phyloP scores from a whole-genome alignment of 441 rosid genomes.

The Melastoma candidum region DNA sequence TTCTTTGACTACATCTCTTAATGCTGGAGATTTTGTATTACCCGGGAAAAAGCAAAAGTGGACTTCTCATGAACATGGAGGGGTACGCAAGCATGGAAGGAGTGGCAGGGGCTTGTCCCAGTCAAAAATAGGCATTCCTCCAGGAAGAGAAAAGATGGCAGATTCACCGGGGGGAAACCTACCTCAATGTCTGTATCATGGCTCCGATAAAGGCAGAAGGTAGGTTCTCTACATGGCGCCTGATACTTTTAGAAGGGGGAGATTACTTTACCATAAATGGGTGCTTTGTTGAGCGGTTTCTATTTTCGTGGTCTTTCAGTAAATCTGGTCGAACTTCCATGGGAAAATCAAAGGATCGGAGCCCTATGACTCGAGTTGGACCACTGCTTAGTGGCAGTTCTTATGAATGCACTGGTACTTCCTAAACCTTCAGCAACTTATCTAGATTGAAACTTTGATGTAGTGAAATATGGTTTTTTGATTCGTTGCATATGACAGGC shows the following conservation, averaged over 20 bases:
- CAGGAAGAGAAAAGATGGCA: constrained; percentile 54
- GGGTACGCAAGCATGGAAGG: constrained; percentile 65
- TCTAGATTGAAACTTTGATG: too few relatives aligned
- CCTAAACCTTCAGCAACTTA: neutral
- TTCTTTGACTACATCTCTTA: too few relatives aligned
- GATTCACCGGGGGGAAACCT: constrained; percentile 44
- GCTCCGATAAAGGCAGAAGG: constrained; percentile 69
- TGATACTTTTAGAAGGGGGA: too few relatives aligned
- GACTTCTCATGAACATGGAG: constrained; percentile 50
- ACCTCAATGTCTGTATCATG: constrained; percentile 32
- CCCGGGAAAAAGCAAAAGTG: constrained; percentile 49
- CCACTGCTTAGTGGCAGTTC: constrained; percentile 2
- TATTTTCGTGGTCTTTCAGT: constrained; percentile 1
- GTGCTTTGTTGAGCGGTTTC: neutral
- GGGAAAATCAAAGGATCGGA: constrained; percentile 3
- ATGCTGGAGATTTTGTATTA: constrained; percentile 20
- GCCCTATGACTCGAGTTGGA: constrained; percentile 6
- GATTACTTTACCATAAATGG: neutral
- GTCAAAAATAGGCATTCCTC: constrained; percentile 36
- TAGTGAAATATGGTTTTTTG: too few relatives aligned
- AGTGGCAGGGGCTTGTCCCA: constrained; percentile 49
- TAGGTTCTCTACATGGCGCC: constrained; percentile 2
- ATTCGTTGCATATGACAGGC: constrained; percentile 2
- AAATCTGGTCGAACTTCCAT: constrained; percentile 4
- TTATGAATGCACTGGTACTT: neutral